Evolutionary conservation across 345 rosid genomes (phyloP), one percentile per base, ranked within the genome.

Genomic region (Crucihimalaya himalaica): DNA sequence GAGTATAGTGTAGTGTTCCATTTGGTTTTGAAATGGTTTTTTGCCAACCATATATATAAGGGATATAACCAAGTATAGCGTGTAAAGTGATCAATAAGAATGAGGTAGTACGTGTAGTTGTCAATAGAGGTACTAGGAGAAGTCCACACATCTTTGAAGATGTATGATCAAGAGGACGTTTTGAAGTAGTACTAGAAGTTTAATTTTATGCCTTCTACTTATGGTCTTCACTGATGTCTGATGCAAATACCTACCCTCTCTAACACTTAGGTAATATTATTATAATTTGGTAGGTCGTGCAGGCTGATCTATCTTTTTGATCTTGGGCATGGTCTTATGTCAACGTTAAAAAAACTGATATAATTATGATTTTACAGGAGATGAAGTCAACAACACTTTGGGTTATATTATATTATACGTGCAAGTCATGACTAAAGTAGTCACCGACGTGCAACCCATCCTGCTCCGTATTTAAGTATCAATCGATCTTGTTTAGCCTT

Each of bases 391-490:
- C 25, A 61, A 68, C 61, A 75, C 70, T 61, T 58, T 21, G 18
- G 8, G 42, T 67, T 48, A 39, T 48, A 67, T 50, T 0, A 16
- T 68, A 34, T 11, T 34, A 45, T 45, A 70, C 80, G 80, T 76
- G 80, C 71, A 11, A 70, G 75, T 54, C 80, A 75, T 68, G 12
- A 75, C 73, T 42, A 51, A 43, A 51, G 6, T 48, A 52, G 15
- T 69, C 70, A 76, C 75, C 65, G 34, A 76, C 80, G 80, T 76
- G 80, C 75, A 13, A 48, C 60, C 80, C 80, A 76, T 76, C 53
- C 80, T 70, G 14, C 28, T 35, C 34, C 65, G 71, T 55, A 69
- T 71, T 71, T 77, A 77, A 77, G 72, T 74, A 74, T 35, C 72
- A 71, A 47, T 50, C 67, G 20, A 6, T 65, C 53, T 50, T 40